Evolutionary conservation across 140 eudicot species (phyloP).

Genomic region (Bidens hawaiensis): DNA sequence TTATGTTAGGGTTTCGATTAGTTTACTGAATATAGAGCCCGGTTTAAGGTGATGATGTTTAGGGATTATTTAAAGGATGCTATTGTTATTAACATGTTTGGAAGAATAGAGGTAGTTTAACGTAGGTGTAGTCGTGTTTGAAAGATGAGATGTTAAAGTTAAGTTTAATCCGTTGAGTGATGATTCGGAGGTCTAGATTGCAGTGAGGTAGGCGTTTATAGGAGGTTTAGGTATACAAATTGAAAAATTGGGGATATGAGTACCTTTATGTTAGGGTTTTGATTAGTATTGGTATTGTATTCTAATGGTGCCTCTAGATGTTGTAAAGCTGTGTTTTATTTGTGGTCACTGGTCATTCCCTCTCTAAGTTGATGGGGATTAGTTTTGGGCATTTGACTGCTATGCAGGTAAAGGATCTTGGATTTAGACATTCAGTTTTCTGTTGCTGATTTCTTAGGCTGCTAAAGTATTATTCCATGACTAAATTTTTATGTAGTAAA

Average conservation of each 20-base stretch:
- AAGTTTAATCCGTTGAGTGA: too few relatives aligned
- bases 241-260: background rate
- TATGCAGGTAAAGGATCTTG: background rate
- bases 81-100: too few relatives aligned
- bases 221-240: background rate
- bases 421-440: background rate
- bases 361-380: too few relatives aligned
- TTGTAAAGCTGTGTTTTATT: too few relatives aligned
- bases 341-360: too few relatives aligned
- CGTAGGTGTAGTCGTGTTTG: background rate
- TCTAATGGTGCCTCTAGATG: background rate
- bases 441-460: conserved; percentile 10
- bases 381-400: too few relatives aligned
- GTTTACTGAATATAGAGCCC: too few relatives aligned
- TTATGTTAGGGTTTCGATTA: too few relatives aligned
- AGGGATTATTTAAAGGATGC: too few relatives aligned
- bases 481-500: background rate
- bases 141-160: background rate
- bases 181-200: too few relatives aligned
- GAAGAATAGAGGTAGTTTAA: too few relatives aligned
- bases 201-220: conserved; percentile 1
- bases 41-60: too few relatives aligned
- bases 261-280: background rate
- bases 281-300: background rate
- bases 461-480: background rate